These are phyloP conservation scores for Chaetoceros tenuissimus DNA, from an alignment of 108 stramenopile species.

Conservation along the genomic window DNA sequence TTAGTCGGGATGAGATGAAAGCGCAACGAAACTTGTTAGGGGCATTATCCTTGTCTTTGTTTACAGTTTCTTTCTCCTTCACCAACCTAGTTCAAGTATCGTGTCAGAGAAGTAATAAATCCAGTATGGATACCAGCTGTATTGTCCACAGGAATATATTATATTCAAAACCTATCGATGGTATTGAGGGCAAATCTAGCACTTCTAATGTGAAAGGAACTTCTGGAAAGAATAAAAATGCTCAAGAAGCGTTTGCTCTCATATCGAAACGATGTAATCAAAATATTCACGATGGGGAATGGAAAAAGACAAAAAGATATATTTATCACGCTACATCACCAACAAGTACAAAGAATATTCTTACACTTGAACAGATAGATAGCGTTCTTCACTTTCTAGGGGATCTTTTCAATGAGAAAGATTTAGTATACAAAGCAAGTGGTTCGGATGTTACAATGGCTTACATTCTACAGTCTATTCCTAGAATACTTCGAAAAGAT, in stretches of 20 bases:
- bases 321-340: conserved; percentile 34
- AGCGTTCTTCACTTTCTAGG: conserved; percentile 55
- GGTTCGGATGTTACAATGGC: not conserved
- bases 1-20: too few relatives aligned
- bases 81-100: too few relatives aligned
- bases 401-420: conserved; percentile 17
- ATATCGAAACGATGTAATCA: not conserved
- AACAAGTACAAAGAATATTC: conserved; percentile 10
- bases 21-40: too few relatives aligned
- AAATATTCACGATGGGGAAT: conserved; percentile 10
- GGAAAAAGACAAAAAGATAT: conserved; percentile 47
- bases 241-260: not conserved
- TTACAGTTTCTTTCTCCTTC: too few relatives aligned
- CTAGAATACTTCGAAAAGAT: conserved; percentile 59
- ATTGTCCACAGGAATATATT: too few relatives aligned
- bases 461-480: conserved; percentile 40
- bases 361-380: conserved; percentile 27
- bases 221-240: not conserved
- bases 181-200: too few relatives aligned
- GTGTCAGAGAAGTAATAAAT: too few relatives aligned
- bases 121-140: too few relatives aligned
- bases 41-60: too few relatives aligned
- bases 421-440: conserved; percentile 9
- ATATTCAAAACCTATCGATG: too few relatives aligned
- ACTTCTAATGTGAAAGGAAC: too few relatives aligned